phyloP scores from a whole-genome alignment of 495 filamentous ascomycete genomes.

The Hypoxylon crocopeplum region DNA sequence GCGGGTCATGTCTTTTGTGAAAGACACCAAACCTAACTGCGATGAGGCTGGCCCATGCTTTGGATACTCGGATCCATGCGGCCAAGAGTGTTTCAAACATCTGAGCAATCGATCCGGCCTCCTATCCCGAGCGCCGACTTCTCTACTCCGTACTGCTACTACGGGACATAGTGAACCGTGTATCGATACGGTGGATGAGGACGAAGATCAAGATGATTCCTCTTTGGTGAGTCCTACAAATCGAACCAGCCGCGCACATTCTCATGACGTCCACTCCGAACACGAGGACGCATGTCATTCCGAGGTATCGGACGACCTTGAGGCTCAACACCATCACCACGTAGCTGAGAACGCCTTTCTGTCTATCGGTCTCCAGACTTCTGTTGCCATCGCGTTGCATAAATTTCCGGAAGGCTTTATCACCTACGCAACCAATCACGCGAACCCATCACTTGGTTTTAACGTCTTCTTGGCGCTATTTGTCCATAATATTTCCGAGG shows the following conservation, averaged over 20 bases:
- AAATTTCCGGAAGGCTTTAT: slow-evolving; percentile 99
- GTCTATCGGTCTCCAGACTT: slow-evolving; percentile 90
- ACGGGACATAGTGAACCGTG: slow-evolving; percentile 15
- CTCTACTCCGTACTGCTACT: slow-evolving; percentile 34
- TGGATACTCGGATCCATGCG: slow-evolving; percentile 85
- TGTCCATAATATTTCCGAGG: slow-evolving; percentile 97
- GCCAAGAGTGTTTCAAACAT: slow-evolving; percentile 77
- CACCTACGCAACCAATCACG: slow-evolving; percentile 97
- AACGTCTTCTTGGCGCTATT: slow-evolving; percentile 94
- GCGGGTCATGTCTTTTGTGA: slow-evolving; percentile 68
- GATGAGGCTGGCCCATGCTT: slow-evolving; percentile 79
- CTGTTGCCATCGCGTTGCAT: slow-evolving; percentile 91
- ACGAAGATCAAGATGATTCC: slow-evolving; percentile 24
- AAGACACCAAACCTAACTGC: slow-evolving; percentile 71
- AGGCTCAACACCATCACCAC: slow-evolving; percentile 84
- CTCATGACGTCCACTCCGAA: slow-evolving; percentile 36
- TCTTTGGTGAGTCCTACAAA: slow-evolving; percentile 33
- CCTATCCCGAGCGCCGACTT: slow-evolving; percentile 32
- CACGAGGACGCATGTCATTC: slow-evolving; percentile 40
- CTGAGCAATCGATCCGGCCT: slow-evolving; percentile 39
- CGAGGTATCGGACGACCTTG: slow-evolving; percentile 45
- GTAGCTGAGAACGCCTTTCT: slow-evolving; percentile 95
- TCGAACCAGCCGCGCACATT: slow-evolving; percentile 39
- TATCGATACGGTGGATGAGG: slow-evolving; percentile 40
- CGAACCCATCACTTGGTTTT: slow-evolving; percentile 83